Base-by-base conservation (phyloP, 495 filamentous ascomycete genomes). In the Penicillium turbatum region DNA sequence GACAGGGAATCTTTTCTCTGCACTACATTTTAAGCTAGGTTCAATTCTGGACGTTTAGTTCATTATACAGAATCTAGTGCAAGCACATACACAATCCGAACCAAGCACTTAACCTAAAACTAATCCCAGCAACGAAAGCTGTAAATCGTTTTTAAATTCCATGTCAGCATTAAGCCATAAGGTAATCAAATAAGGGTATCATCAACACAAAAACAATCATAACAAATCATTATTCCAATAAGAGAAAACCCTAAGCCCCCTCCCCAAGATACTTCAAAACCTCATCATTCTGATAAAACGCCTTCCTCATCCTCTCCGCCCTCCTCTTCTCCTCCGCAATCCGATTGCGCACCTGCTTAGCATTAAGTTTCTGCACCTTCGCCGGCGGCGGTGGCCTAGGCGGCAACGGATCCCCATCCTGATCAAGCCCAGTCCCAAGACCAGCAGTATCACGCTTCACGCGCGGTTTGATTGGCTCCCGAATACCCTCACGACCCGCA, bases 371-470 rank as follows among this genome's bases (percentile, higher is more conserved):
- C 66, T 79, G 70, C 34, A 67, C 65, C 63, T 81, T 82, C 56
- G 72, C 70, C 58, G 74, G 72, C 56, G 76, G 78, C 40, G 52
- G 31, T 44, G 42, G 37, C n/a, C 48, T 53, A 32, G 38, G 31
- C 34, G 35, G 41, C 31, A 64, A 36, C 26, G 36, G 57, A 63
- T 67, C 57, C 24, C 61, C 55, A 44, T 57, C 68, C 62, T 32
- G 45, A 52, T 57, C 64, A 38, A 61, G 37, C 5, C 62, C 65
- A 16, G 74, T 65, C 1, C 90, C 90, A 39, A 97, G 66, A 0
- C 90, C 92, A 16, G 86, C 71, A 11, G 80, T 89, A 66, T 91
- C 84, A 53, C 82, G 79, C 69, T 95, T 96, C 34, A 78, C 69
- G 51, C 79, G 83, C 6, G 79, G 71, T 59, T 91, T 92, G 54